Evolutionary conservation across 176 grass and related monocot genomes (phyloP).

Genomic region (Pontederia paniculata): DNA sequence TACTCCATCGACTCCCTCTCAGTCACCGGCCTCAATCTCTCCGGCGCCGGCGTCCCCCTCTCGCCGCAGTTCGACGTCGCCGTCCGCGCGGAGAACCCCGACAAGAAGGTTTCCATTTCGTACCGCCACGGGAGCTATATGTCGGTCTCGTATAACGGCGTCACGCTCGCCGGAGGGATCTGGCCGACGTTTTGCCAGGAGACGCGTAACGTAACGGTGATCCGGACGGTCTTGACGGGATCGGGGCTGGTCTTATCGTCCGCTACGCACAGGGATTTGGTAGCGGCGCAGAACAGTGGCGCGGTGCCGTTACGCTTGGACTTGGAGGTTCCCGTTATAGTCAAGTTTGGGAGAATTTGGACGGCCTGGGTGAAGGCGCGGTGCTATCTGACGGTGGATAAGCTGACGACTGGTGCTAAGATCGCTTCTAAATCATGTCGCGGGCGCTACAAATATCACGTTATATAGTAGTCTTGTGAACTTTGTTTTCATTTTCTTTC

Average conservation of each 20-base stretch:
- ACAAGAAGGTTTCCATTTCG: slow-evolving; percentile 37
- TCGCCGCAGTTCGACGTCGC: slow-evolving; percentile 35
- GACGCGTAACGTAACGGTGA: slow-evolving; percentile 40
- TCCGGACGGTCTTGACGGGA: slow-evolving; percentile 32
- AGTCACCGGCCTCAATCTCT: slow-evolving; percentile 21
- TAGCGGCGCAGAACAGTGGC: slow-evolving; percentile 28
- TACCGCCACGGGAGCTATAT: slow-evolving; percentile 20
- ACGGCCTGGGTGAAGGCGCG: slow-evolving; percentile 29
- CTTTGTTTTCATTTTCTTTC: too few species aligned
- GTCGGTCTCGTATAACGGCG: slow-evolving; percentile 40
- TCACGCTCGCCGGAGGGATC: slow-evolving; percentile 26
- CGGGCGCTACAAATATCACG: slow-evolving; percentile 22
- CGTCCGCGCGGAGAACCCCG: slow-evolving; percentile 40
- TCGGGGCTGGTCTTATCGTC: slow-evolving; percentile 33
- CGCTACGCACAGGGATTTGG: slow-evolving; percentile 25
- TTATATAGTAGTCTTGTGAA: too few species aligned
- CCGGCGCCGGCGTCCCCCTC: slow-evolving; percentile 7
- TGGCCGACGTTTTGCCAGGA: slow-evolving; percentile 70
- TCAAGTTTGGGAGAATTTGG: slow-evolving; percentile 52
- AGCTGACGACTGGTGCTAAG: slow-evolving; percentile 31
- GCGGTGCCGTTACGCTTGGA: slow-evolving; percentile 47
- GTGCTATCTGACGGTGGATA: slow-evolving; percentile 39
- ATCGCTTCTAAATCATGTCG: slow-evolving; percentile 42
- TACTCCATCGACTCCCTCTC: slow-evolving; percentile 34
- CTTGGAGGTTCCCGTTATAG: slow-evolving; percentile 39